Percentiles rank a stretch among this genome's conserved stretches.
Evolutionary conservation across 2,329 filamentous ascomycete species (phyloP).

Genomic region (Teratosphaeria epicoccoides): DNA sequence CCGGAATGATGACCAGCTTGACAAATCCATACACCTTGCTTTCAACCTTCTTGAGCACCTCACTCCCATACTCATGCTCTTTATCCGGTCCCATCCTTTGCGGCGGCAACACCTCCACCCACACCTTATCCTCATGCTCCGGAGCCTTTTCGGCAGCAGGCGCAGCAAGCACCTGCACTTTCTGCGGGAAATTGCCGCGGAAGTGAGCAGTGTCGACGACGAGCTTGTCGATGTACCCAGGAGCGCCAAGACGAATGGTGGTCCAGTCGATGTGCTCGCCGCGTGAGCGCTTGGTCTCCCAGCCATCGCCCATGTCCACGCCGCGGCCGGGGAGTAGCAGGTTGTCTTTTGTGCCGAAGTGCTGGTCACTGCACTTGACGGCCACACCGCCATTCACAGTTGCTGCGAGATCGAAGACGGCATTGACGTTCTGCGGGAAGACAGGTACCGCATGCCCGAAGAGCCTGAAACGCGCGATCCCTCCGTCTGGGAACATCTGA

Average conservation of each 20-base stretch:
- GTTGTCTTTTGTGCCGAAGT: constrained; percentile 74
- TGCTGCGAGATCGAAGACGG: constrained; percentile 64
- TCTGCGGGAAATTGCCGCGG: constrained; percentile 72
- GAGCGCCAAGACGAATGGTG: constrained; percentile 61
- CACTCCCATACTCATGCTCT: constrained; percentile 53
- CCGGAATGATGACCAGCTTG: constrained; percentile 85
- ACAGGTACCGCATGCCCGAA: constrained; percentile 68
- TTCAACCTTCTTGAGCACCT: constrained; percentile 35
- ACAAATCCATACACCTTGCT: constrained; percentile 62
- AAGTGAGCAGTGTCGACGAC: constrained; percentile 76
- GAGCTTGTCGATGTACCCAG: constrained; percentile 54
- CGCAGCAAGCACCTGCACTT: constrained; percentile 53
- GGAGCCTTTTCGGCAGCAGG: constrained; percentile 46
- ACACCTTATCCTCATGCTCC: constrained; percentile 47
- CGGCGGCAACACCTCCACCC: constrained; percentile 55
- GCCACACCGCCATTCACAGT: constrained; percentile 71
- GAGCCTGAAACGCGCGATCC: constrained; percentile 69
- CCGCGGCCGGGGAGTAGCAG: constrained; percentile 67
- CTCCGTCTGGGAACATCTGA: constrained; percentile 79
- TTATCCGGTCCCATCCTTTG: constrained; percentile 62
- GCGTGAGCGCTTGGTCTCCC: constrained; percentile 71
- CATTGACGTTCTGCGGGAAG: constrained; percentile 55
- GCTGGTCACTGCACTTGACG: constrained; percentile 67
- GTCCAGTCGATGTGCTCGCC: constrained; percentile 70
- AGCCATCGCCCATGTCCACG: constrained; percentile 79